These are phyloP conservation scores for button mushroom (Agaricus bisporus) DNA, from an alignment of 768 basidiomycete genomes.

Conservation along the genomic window DNA sequence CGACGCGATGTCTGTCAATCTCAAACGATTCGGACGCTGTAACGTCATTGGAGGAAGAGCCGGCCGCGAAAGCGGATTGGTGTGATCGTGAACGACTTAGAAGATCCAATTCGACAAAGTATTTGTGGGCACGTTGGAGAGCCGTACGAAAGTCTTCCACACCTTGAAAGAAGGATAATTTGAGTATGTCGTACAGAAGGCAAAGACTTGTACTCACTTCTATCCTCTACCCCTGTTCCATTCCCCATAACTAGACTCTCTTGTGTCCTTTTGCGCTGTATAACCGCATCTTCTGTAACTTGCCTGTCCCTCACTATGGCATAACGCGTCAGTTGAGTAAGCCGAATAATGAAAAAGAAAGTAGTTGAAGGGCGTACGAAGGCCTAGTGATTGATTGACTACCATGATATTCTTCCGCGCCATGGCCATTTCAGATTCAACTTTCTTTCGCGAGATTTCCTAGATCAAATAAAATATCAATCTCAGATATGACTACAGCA, in stretches of 20 bases:
- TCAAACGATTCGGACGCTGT: conserved; percentile 32
- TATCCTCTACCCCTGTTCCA: conserved; percentile 18
- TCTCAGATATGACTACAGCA: conserved; percentile 6
- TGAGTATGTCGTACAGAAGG: not conserved
- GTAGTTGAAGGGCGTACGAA: conserved; percentile 29
- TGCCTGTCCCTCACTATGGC: conserved; percentile 4
- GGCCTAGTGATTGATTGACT: conserved; percentile 55
- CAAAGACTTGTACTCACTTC: conserved; percentile 32
- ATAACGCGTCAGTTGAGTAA: not conserved
- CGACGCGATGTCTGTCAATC: conserved; percentile 49
- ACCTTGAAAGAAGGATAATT: conserved; percentile 13
- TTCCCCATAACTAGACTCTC: conserved; percentile 12
- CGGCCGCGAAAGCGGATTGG: conserved; percentile 25
- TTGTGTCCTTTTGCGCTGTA: conserved; percentile 17
- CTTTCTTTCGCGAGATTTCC: conserved; percentile 64
- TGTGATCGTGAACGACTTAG: conserved; percentile 33
- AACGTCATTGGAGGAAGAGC: conserved; percentile 22
- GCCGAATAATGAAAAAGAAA: not conserved
- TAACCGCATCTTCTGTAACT: conserved; percentile 10
- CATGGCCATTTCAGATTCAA: conserved; percentile 71
- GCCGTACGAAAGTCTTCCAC: conserved; percentile 71
- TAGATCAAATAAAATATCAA: conserved; percentile 18
- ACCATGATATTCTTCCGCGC: conserved; percentile 68
- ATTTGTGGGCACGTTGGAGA: conserved; percentile 55
- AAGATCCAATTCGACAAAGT: conserved; percentile 49